Base-by-base conservation (phyloP, 2,329 filamentous ascomycete species). In the Fusarium annulatum region DNA sequence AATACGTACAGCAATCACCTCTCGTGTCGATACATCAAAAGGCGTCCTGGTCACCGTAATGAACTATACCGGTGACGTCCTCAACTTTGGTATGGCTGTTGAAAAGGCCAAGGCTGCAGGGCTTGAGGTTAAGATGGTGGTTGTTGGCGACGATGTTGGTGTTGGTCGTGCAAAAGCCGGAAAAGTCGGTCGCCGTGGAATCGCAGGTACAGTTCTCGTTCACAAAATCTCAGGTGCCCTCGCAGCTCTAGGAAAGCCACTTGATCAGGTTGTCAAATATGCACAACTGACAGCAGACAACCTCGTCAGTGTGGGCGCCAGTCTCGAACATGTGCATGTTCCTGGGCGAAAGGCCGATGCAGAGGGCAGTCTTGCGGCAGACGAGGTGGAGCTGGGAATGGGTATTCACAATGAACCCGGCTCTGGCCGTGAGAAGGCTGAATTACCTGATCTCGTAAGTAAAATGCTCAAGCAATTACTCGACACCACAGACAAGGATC, bases 11-110 rank as follows among this genome's bases (percentile, higher is more conserved):
- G 94, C 91, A 67, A 92, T 97, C 60, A 89, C 92, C 79, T 88
- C 90, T 46, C 88, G 93, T 26, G 93, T 97, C 7, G 90, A 93
- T 69, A 88, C 88, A 7, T 86, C 88, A 49, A 88, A 90, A 70
- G 96, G 95, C 30, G 93, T 97, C 3, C 82, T 98, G 45, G 93
- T 97, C n/a, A 92, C 95, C 10, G 93, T 97, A 36, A 97, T 97
- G 94, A 98, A 98, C 82, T 97, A 97, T 82, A 97, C 94, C 3
- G 93, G 93, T 42, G 93, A 95, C 81, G 90, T 97, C 61, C 88
- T 98, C 75, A 97, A 97, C 84, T 98, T 98, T 80, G 95, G 95
- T 62, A 92, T 98, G 88, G 95, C 92, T 2, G 94, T 96, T 14
- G 96, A 98, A 82, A 97, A 97, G 85, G 95, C 95, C 21, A 92